Percentiles rank a stretch among this genome's conserved stretches.
These are phyloP conservation scores for Coprinopsis marcescibilis DNA, from an alignment of 768 basidiomycete species.

Conservation along the genomic window DNA sequence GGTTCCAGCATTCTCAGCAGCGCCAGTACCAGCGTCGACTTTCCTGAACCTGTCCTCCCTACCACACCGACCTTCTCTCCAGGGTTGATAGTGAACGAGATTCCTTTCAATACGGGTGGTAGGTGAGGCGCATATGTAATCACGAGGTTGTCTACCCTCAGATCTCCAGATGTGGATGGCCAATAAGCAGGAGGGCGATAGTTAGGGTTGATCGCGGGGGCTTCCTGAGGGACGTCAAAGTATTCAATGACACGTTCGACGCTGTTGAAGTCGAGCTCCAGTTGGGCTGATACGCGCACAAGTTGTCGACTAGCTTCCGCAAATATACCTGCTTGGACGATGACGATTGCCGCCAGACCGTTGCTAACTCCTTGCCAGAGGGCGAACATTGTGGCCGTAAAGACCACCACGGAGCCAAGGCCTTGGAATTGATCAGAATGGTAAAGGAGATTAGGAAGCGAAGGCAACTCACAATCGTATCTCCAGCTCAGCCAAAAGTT, in stretches of 20 bases:
- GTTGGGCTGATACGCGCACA: slow-evolving; percentile 62
- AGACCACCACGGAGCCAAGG: slow-evolving; percentile 67
- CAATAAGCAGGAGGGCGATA: slow-evolving; percentile 66
- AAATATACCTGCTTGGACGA: slow-evolving; percentile 63
- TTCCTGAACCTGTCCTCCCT: slow-evolving; percentile 65
- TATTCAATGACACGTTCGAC: slow-evolving; percentile 73
- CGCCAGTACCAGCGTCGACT: slow-evolving; percentile 53
- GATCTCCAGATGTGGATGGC: slow-evolving; percentile 55
- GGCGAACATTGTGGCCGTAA: slow-evolving; percentile 63
- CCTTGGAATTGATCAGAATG: slow-evolving; percentile 26
- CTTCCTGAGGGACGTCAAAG: slow-evolving; percentile 61
- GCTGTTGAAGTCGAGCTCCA: slow-evolving; percentile 71
- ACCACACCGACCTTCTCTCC: slow-evolving; percentile 68
- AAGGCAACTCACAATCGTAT: slow-evolving; percentile 53
- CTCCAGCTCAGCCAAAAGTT: slow-evolving; percentile 67
- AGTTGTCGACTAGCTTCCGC: slow-evolving; percentile 64
- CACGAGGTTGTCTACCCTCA: slow-evolving; percentile 53
- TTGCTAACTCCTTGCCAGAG: slow-evolving; percentile 49
- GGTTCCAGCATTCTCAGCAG: slow-evolving; percentile 63
- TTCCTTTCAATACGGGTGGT: slow-evolving; percentile 48
- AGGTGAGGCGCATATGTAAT: slow-evolving; percentile 61
- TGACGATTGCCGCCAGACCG: slow-evolving; percentile 65
- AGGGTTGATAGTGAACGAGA: slow-evolving; percentile 56
- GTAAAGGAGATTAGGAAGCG: neutral
- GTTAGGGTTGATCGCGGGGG: slow-evolving; percentile 50